Base-by-base conservation (phyloP, 1,284 basidiomycete species). In the Peniophora sp. region DNA sequence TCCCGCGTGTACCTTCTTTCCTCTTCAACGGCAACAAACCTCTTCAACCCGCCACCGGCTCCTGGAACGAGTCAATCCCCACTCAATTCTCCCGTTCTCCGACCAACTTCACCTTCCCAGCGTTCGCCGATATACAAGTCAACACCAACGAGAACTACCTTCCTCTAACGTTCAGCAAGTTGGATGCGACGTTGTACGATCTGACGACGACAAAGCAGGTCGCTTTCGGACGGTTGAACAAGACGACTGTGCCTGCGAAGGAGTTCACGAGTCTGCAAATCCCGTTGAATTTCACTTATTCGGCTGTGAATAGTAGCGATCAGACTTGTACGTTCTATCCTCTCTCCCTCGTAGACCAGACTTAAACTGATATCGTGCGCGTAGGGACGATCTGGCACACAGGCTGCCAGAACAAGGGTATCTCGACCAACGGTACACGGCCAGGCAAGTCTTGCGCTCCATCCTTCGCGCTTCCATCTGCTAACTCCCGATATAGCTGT, bases 21-120 rank as follows among this genome's bases (percentile, higher is more conserved):
- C 67, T 72, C 14, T 81, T 91, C 63, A 81, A 84, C 63, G 65
- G 67, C 16, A 56, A 65, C 3, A 63, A 67, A 3, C 89, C 90
- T 0, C 74, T 94, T 36, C 62, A 63, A 3, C 70, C 74, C 22
- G 81, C 86, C 14, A 79, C 78, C 0, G 78, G 77, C 27, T 58
- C 58, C 19, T 86, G 76, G 74, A 75, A 73, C 46, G 55, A 63
- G 9, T 72, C 75, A 3, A 67, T 88, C 48, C 75, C 81, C 1
- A 79, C 76, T 0, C 63, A 68, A 19, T 92, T 93, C 70, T 81
- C 75, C 39, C 79, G 86, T 49, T 63, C 72, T 0, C 90, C 90
- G 0, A 82, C 92, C 47, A 94, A 94, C 66, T 95, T 93, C 66
- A 82, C 85, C 17, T 95, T 94, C 72, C 75, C 85, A 2, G 89